Evolutionary conservation across 495 filamentous ascomycete genomes (phyloP), one percentile per base, ranked within the genome.

Genomic region (Tuber indicum): DNA sequence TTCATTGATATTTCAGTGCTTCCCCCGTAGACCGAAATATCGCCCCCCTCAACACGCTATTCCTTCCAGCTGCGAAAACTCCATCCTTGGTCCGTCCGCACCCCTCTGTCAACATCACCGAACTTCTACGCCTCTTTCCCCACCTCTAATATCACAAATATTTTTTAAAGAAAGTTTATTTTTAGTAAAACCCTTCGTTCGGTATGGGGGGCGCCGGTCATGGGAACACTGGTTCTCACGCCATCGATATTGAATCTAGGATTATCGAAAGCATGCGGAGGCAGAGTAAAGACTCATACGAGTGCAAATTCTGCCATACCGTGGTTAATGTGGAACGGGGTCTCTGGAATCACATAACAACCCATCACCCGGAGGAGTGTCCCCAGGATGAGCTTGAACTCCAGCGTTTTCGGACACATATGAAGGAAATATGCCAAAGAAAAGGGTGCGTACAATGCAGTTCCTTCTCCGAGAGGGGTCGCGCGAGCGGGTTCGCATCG

Each of bases 381-480:
- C 73, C 73, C 6, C 46, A 42, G 16, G 73, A 49, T 62, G 46
- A 42, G 3, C 14, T 21, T n/a, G 47, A 58, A 12, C 47, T 47
- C 39, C 73, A 66, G 21, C 36, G 36, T 9, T 62, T 62, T 10
- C 73, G 49, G 46, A 58, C 42, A 16, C 46, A 42, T 9, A 74
- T 62, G 46, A 62, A 62, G 17, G 77, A 79, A 21, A 73, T 72
- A 47, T 72, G 76, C 72, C 77, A 76, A 62, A 74, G 47, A 70
- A 74, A 74, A 74, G 58, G 58, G 58, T 66, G 36, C 14, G 58
- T 66, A 8, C 58, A 32, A 66, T 36, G 26, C 26, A 32, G 26
- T 66, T 26, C 26, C 58, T 17, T 66, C 14, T 62, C n/a, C 14
- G 10, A 26, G n/a, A 62, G 52, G 47, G 52, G 52, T 14, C n/a